These are phyloP conservation scores for Ophiocordyceps camponoti-leonardi DNA, from an alignment of 2,329 filamentous ascomycete genomes.

Conservation along the genomic window DNA sequence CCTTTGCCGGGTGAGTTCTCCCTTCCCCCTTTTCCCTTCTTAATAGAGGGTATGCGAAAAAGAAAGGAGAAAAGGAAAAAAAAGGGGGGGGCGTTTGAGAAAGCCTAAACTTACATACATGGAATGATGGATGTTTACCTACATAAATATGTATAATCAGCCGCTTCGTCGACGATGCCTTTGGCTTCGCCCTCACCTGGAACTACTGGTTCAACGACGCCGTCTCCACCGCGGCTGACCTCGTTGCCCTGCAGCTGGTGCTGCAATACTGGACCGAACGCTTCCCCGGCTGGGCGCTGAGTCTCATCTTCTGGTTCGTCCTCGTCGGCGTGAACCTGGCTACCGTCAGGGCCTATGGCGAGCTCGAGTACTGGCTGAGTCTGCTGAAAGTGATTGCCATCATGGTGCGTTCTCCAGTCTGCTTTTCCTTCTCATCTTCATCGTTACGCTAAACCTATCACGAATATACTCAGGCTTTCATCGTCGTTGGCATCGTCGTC, in stretches of 20 bases:
- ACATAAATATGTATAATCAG: too few relatives aligned
- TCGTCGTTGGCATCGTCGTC: conserved; percentile 40
- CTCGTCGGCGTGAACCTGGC: conserved; percentile 26
- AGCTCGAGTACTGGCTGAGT: conserved; percentile 38
- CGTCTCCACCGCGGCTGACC: conserved; percentile 32
- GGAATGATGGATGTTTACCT: too few relatives aligned
- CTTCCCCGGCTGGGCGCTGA: conserved; percentile 46
- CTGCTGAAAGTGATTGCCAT: conserved; percentile 36
- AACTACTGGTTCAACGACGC: conserved; percentile 53
- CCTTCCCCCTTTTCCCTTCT: too few relatives aligned
- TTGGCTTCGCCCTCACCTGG: conserved; percentile 37
- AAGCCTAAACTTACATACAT: too few relatives aligned
- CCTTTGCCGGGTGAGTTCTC: conserved; percentile 19
- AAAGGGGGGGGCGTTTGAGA: too few relatives aligned
- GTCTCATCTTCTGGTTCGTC: conserved; percentile 41
- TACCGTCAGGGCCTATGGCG: conserved; percentile 17
- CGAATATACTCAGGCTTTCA: conserved; percentile 26
- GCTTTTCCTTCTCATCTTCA: conserved; percentile 23
- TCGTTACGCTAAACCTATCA: neutral
- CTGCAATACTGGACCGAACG: conserved; percentile 44
- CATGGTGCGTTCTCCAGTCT: conserved; percentile 13
- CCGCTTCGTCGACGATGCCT: conserved; percentile 34
- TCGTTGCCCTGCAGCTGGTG: conserved; percentile 34
- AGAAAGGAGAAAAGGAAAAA: too few relatives aligned
- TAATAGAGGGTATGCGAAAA: too few relatives aligned